phyloP scores from a whole-genome alignment of 805 yeast genomes.

The Sungouiella thailandica region DNA sequence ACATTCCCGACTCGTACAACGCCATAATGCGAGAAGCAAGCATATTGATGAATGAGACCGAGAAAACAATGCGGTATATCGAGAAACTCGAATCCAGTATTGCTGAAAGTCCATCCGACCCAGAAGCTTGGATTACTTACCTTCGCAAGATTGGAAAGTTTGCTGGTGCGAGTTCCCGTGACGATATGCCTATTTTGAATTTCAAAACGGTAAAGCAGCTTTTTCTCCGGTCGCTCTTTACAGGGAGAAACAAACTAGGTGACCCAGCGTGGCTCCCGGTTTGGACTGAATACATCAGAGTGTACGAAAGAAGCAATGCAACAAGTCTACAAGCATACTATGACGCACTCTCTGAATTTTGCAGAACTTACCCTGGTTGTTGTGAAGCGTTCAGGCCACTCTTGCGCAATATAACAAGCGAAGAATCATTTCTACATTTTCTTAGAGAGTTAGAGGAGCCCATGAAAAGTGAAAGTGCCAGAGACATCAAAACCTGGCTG shows the following conservation, averaged over 20 bases:
- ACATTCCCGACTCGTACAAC: conserved; percentile 25
- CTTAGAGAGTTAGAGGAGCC: not conserved
- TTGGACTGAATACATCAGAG: conserved; percentile 3
- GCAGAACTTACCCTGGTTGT: not conserved
- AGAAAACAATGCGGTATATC: conserved; percentile 20
- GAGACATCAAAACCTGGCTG: too few species aligned
- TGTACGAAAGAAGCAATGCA: not conserved
- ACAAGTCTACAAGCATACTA: not conserved
- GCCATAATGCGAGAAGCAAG: conserved; percentile 33
- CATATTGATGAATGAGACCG: conserved; percentile 25
- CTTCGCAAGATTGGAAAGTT: conserved; percentile 23
- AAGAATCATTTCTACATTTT: not conserved
- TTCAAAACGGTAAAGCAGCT: not conserved
- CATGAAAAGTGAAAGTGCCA: not conserved
- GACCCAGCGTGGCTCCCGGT: conserved; percentile 7
- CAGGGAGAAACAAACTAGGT: conserved; percentile 2
- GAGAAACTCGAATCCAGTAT: conserved; percentile 33
- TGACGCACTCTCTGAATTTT: not conserved
- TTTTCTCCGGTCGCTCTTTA: conserved; percentile 22
- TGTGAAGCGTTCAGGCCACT: not conserved
- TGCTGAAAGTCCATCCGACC: conserved; percentile 10
- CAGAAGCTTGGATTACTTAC: conserved; percentile 28
- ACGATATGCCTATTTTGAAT: not conserved
- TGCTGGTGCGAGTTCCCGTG: conserved; percentile 1
- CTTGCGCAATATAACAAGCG: not conserved